Base-by-base conservation (phyloP, 2,329 filamentous ascomycete species). In the Huntiella bhutanensis region DNA sequence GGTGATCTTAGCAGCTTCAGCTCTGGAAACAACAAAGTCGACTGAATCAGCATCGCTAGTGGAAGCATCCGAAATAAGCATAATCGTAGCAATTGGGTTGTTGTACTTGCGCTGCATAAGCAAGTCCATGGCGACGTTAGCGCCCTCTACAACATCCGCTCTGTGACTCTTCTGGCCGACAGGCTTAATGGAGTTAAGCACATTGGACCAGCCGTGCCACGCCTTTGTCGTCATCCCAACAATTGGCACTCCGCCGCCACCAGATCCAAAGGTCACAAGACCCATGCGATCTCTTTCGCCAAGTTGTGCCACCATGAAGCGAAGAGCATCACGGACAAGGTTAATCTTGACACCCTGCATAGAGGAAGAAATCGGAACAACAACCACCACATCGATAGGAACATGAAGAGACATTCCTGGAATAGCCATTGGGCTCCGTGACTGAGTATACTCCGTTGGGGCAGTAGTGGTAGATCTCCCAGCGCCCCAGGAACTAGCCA, bases 341-440 rank as follows among this genome's bases (percentile, higher is more conserved):
- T 88, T 93, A 58, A 96, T 95, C 65, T 98, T 98, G 51, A 98
- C 75, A n/a, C 91, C 91, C 62, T 96, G 91, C 88, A 96, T 98
- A 0, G 91, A 96, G 1, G 88, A 93, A 0, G 91, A 96, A 4
- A 98, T 86, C 0, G 91, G 91, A 33, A 98, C 87, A 16, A 98
- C 91, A 1, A 96, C 85, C 0, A 98, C 88, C 28, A 98, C 78
- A 57, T 98, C 91, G 46, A 96, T 75, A 1, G 91, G 88, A 12
- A 96, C 84, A 58, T 98, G 91, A 41, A 88, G 60, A 4, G 79
- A 73, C 15, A 65, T 54, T 41, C 51, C 63, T 51, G 62, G 64
- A 6, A 53, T 55, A 5, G 32, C 37, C 47, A 56, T 55, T 45
- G 64, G 64, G 56, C 59, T 70, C 55, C 68, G 61, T 57, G 72